These are phyloP conservation scores for Leonotis leonurus DNA, from an alignment of 257 asterid genomes.

Conservation along the genomic window DNA sequence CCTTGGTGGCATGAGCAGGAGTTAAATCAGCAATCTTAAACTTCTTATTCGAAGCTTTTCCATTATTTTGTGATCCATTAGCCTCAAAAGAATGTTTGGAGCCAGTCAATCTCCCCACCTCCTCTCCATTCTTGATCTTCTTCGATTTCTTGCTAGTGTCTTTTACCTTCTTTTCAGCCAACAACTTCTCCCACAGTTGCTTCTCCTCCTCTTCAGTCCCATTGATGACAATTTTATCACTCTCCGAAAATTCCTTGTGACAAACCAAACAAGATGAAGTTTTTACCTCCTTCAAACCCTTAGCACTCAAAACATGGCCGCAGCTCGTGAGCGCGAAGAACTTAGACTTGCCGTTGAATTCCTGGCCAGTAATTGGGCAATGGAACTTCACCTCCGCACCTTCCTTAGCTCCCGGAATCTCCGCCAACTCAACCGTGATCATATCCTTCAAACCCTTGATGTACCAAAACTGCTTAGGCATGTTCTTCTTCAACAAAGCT, in stretches of 20 bases:
- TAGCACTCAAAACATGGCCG: constrained; percentile 86
- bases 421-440: constrained; percentile 52
- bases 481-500: constrained; percentile 68
- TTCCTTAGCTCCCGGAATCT: constrained; percentile 40
- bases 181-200: constrained; percentile 62
- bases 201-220: constrained; percentile 84
- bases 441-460: constrained; percentile 93
- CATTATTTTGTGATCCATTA: constrained; percentile 29
- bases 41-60: constrained; percentile 44
- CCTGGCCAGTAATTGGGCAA: constrained; percentile 74
- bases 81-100: constrained; percentile 52
- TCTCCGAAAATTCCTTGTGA: constrained; percentile 57
- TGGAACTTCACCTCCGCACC: constrained; percentile 42
- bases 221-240: constrained; percentile 70
- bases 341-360: constrained; percentile 73
- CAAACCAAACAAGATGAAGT: constrained; percentile 70
- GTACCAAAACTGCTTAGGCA: constrained; percentile 75
- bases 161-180: constrained; percentile 45
- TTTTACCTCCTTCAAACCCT: constrained; percentile 85
- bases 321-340: constrained; percentile 61
- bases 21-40: constrained; percentile 51
- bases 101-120: constrained; percentile 44
- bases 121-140: constrained; percentile 52
- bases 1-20: constrained; percentile 63
- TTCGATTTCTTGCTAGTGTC: constrained; percentile 52